Evolutionary conservation across 371 early-diverging fungal species (phyloP), one percentile per base, ranked within the genome.

Genomic region (Thermomucor indicae-seudaticae): DNA sequence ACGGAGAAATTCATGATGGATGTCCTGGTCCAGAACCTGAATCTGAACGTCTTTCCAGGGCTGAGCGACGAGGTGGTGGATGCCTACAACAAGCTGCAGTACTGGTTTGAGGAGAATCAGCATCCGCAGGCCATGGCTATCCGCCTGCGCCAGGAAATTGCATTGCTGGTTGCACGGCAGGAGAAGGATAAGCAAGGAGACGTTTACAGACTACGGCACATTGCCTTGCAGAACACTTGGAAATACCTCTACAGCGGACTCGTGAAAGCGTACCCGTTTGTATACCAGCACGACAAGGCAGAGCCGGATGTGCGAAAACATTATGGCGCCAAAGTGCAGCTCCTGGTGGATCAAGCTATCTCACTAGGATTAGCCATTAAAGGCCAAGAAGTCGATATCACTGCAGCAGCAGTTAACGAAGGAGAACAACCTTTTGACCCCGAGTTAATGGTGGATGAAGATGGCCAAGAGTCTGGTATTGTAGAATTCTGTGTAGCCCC

Each of bases 1-100:
- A 71, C 71, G n/a, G 69, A 75, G 41, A 75, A 75, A 38, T 75
- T 71, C 46, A 75, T 75, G 51, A 75, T 70, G 71, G 75, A 75
- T 44, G 72, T 71, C 1, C 55, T 75, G 17, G 67, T 75, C 4
- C 70, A 71, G 40, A 70, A 65, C 32, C 27, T 75, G 27, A 69
- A 62, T 42, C 55, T 61, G n/a, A 55, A 60, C 29, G 49, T 3
- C 17, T 70, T 24, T 48, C 69, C 28, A 40, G 75, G 69, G 11
- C 44, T 51, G 10, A n/a, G n/a, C n/a, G n/a, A n/a, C n/a, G 53
- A 60, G 10, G 51, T 57, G 8, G 49, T 51, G 12, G 58, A 58
- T 5, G 41, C 43, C 4, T 57, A 62, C 30, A 54, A 53, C 25
- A 47, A 52, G 28, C 35, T 57, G 5, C 54, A 50, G 52, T 43